Evolutionary conservation across 2,329 filamentous ascomycete genomes (phyloP).

Genomic region (Monascus ruber): DNA sequence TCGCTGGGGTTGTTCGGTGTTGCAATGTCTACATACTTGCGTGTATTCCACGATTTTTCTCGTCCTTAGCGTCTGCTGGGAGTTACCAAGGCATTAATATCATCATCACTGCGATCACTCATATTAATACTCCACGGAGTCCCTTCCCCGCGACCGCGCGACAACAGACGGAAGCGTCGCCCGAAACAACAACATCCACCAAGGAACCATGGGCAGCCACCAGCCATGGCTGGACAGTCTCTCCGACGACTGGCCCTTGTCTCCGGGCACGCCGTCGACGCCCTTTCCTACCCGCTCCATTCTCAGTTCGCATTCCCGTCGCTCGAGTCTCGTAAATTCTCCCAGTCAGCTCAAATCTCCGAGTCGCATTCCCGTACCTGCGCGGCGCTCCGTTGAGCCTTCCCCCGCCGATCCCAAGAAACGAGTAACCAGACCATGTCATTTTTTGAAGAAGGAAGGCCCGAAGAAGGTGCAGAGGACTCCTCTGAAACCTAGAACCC

Average conservation of each 20-base stretch:
- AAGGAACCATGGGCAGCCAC: slow-evolving; percentile 12
- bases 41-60: too few species aligned
- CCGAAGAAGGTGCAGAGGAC: slow-evolving; percentile 4
- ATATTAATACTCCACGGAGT: too few species aligned
- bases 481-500: slow-evolving; percentile 11
- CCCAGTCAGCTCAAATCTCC: slow-evolving; percentile 3
- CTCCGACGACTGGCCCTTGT: slow-evolving; percentile 33
- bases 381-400: slow-evolving; percentile 21
- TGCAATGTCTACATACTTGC: too few species aligned
- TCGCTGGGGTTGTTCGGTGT: too few species aligned
- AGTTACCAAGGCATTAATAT: too few species aligned
- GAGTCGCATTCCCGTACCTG: slow-evolving; percentile 28
- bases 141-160: not conserved
- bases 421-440: slow-evolving; percentile 23
- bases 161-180: not conserved
- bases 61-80: too few species aligned
- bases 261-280: slow-evolving; percentile 25
- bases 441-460: slow-evolving; percentile 16
- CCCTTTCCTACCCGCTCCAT: slow-evolving; percentile 13
- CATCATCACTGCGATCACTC: too few species aligned
- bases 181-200: not conserved
- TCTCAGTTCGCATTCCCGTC: slow-evolving; percentile 11
- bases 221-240: slow-evolving; percentile 35
- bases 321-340: slow-evolving; percentile 18
- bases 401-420: slow-evolving; percentile 16